phyloP scores from a whole-genome alignment of 139 green algal genomes.

The Chlamydomonas schloesseri region DNA sequence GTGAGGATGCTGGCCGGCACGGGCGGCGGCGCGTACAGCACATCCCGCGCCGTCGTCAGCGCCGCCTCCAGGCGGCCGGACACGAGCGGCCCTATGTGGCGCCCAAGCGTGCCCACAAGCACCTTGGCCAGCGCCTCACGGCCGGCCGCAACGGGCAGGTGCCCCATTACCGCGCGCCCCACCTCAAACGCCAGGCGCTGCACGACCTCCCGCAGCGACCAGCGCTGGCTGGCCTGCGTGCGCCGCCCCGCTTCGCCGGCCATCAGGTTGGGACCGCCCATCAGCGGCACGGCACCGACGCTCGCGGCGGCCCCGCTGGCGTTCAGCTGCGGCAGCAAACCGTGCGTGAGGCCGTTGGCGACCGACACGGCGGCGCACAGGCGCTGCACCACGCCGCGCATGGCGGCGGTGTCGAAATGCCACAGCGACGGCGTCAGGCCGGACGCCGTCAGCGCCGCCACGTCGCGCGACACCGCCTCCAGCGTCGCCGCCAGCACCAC shows the following conservation, averaged over 20 bases:
- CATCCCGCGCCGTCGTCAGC: not conserved
- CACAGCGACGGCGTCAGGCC: constrained; percentile 32
- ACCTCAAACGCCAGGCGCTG: constrained; percentile 46
- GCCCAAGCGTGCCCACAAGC: constrained; percentile 45
- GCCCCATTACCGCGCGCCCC: constrained; percentile 29
- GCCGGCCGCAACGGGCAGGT: not conserved
- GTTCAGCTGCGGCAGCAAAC: no score
- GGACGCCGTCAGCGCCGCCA: not conserved
- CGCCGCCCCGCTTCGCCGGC: not conserved
- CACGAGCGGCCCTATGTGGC: constrained; percentile 45
- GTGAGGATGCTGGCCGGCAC: not conserved
- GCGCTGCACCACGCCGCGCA: constrained; percentile 17
- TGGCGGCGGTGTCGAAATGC: constrained; percentile 20
- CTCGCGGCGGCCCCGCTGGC: not conserved
- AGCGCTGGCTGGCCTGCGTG: not conserved
- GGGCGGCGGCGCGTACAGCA: constrained; percentile 14
- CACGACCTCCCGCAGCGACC: constrained; percentile 31
- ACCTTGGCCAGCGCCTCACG: constrained; percentile 41
- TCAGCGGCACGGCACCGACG: not conserved
- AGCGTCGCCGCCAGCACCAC: constrained; percentile 21
- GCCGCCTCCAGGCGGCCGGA: constrained; percentile 33
- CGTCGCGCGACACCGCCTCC: constrained; percentile 10
- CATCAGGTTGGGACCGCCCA: no score
- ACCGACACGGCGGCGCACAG: constrained; percentile 22
- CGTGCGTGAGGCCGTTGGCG: constrained; percentile 2